Evolutionary conservation across 2,329 filamentous ascomycete genomes (phyloP), one percentile per base, ranked within the genome.

Genomic region (Epichloe baconii): DNA sequence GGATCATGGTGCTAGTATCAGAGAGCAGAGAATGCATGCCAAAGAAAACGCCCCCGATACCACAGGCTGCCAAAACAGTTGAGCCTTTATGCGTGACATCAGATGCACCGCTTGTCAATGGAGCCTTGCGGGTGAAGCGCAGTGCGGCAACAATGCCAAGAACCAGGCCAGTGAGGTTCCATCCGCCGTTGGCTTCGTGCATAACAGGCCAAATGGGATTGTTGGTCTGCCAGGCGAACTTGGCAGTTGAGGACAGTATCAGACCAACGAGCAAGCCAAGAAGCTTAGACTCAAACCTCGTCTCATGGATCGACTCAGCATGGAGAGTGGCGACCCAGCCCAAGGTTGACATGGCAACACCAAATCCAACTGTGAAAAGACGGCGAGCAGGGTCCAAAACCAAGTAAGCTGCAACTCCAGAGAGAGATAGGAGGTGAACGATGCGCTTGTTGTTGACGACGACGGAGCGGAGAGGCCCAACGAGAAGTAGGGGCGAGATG

Each of bases 1-100:
- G 77, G 52, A 97, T 96, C 89, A 98, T 97, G 50, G 93, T 98
- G 71, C 93, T 97, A 0, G 90, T 95, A 65, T 98, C 93, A 0
- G 93, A 96, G 11, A 98, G 77, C 10, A 98, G 74, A 1, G 90
- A 96, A 65, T 97, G 93, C 62, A 97, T 76, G 5, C 79, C 87
- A 62, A 98, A 98, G 62, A 96, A 77, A 7, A 96, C 68, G 34
- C 89, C 91, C 23, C 80, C 89, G 51, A 97, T 68, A 53, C 93
- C 88, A 47, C 93, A 68, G 10, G 83, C 86, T 34, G 88, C 81
- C 43, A 95, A 73, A n/a, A 64, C 53, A 0, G 82, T 76, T 15
- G 87, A 90, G 1, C 86, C 83, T 53, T 74, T 80, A 52, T 80
- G 65, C 34, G 62, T 65, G 23, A 65, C 61, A 12, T 63, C 58